phyloP scores from a whole-genome alignment of 1,284 basidiomycete species.

The Cerioporus squamosus region DNA sequence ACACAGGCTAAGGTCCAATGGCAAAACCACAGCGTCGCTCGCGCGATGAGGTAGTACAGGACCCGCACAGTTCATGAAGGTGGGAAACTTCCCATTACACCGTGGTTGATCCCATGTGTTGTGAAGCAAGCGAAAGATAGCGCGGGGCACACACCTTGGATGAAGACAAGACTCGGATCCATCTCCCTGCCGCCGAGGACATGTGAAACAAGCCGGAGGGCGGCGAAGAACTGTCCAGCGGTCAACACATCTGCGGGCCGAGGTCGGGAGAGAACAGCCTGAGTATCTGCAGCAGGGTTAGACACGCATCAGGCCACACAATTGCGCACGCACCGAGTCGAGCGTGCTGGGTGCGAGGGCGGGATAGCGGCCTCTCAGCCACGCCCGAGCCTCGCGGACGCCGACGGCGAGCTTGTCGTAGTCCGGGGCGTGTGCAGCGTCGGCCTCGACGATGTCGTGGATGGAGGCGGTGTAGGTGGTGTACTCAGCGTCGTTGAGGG shows the following conservation, averaged over 20 bases:
- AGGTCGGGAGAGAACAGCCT: conserved; percentile 62
- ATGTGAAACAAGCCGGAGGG: conserved; percentile 65
- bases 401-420: conserved; percentile 57
- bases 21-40: too few relatives aligned
- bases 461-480: conserved; percentile 63
- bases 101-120: not conserved
- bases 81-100: conserved; percentile 11
- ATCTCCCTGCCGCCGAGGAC: conserved; percentile 60
- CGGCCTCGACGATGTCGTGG: conserved; percentile 51
- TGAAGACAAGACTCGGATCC: conserved; percentile 66
- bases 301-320: not conserved
- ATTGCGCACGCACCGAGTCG: conserved; percentile 51
- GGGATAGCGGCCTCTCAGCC: conserved; percentile 72
- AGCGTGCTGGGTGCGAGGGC: conserved; percentile 54
- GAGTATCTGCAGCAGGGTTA: conserved; percentile 54
- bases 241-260: conserved; percentile 53
- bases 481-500: conserved; percentile 75
- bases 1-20: too few relatives aligned
- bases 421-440: conserved; percentile 46
- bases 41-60: not conserved
- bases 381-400: conserved; percentile 70
- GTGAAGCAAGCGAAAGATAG: not conserved
- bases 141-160: conserved; percentile 58
- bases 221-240: conserved; percentile 78
- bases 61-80: not conserved